A percentile compares a stretch with the other conserved stretches of the same genome.
phyloP scores from a whole-genome alignment of 306 rosid genomes.

The Cicer bijugum region DNA sequence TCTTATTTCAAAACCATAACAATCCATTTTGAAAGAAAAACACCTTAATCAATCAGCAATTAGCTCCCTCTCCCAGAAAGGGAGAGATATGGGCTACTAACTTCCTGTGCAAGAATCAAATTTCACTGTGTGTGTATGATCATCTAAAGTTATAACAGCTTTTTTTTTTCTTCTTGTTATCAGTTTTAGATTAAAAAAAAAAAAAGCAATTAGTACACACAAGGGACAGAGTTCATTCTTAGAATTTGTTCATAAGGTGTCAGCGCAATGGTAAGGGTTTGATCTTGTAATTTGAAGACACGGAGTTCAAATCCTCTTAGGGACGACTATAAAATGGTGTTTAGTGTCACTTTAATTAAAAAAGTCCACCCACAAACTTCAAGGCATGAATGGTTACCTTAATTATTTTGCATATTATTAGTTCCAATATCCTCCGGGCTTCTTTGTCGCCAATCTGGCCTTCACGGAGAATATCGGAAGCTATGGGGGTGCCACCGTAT shows the following conservation, averaged over 20 bases:
- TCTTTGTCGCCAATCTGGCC: slow-evolving; percentile 89
- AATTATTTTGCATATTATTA: slow-evolving; percentile 78
- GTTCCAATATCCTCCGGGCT: slow-evolving; percentile 74
- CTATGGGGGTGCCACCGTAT: slow-evolving; percentile 83
- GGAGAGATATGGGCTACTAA: not conserved
- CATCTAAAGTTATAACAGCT: not conserved
- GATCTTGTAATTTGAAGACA: too few species aligned
- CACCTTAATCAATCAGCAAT: slow-evolving; percentile 9
- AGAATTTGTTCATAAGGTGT: too few species aligned
- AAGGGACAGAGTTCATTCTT: not conserved
- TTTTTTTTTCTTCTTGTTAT: not conserved
- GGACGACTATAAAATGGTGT: too few species aligned
- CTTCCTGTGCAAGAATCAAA: slow-evolving; percentile 8
- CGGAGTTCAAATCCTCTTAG: too few species aligned
- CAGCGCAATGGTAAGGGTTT: too few species aligned
- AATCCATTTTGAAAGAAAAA: not conserved
- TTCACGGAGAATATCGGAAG: slow-evolving; percentile 76
- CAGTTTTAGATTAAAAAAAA: not conserved
- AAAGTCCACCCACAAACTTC: not conserved
- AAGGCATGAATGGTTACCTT: slow-evolving; percentile 56
- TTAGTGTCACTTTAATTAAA: too few species aligned
- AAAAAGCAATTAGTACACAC: not conserved
- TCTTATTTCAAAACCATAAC: not conserved
- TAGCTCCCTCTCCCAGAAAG: not conserved
- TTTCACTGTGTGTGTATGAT: not conserved